Conservation (phyloP, 352 stramenopile genomes). For the Phytophthora lateralis region DNA sequence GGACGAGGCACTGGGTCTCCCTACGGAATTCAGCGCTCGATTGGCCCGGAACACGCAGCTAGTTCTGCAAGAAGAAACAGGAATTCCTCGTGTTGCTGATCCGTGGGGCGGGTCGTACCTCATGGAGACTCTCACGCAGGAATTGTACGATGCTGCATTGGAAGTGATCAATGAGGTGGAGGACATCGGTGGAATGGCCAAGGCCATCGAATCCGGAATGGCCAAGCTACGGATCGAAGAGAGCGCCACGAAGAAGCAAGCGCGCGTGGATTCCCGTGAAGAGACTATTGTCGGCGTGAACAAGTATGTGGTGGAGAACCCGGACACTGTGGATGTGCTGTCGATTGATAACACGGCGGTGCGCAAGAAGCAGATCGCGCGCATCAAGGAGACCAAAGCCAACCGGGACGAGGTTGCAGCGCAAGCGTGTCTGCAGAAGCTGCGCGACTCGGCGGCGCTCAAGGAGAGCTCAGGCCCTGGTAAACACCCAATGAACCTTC, state of each 20-base stretch:
- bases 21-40: slow-evolving; percentile 95
- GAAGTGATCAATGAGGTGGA: slow-evolving; percentile 90
- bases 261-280: slow-evolving; percentile 93
- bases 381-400: slow-evolving; percentile 85
- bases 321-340: slow-evolving; percentile 92
- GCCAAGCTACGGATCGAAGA: slow-evolving; percentile 98
- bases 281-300: slow-evolving; percentile 97
- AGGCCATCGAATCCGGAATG: slow-evolving; percentile 96
- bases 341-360: slow-evolving; percentile 94
- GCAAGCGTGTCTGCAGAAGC: slow-evolving; percentile 53
- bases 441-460: slow-evolving; percentile 57
- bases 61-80: slow-evolving; percentile 96
- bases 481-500: slow-evolving; percentile 93
- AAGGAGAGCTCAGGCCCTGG: slow-evolving; percentile 75
- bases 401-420: slow-evolving; percentile 82
- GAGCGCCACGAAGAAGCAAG: slow-evolving; percentile 95
- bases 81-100: slow-evolving; percentile 94
- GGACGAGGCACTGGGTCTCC: slow-evolving; percentile 96
- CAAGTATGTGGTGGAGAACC: slow-evolving; percentile 93
- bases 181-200: slow-evolving; percentile 95
- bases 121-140: slow-evolving; percentile 96
- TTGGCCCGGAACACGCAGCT: slow-evolving; percentile 98
- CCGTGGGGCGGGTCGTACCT: slow-evolving; percentile 97
- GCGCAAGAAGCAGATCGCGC: slow-evolving; percentile 89
- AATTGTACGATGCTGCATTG: slow-evolving; percentile 78